Evolutionary conservation across 148 eudicot genomes (phyloP), one percentile per base, ranked within the genome.

Genomic region (Cornus suecica): DNA sequence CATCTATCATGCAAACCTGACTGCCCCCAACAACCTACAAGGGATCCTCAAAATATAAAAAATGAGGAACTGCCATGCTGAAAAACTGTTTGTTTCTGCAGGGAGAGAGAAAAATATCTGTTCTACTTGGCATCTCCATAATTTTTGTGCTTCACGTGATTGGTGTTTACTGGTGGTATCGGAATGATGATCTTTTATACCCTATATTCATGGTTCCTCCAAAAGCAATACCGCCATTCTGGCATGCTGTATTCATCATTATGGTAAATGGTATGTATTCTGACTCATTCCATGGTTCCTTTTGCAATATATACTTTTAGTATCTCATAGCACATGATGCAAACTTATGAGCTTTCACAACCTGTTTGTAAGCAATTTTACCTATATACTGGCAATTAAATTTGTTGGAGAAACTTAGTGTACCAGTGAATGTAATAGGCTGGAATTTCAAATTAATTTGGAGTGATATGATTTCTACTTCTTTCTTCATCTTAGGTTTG

Each of bases 101-200:
- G 98, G 99, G 93, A 16, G 99, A 96, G 83, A 90, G 99, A 74
- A 91, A 89, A 74, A 75, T 91, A 23, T 69, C 90, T 66, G 77
- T 93, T 77, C 92, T 96, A 30, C 76, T 91, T 77, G 93, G 90
- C 71, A 86, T 85, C 64, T 84, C 87, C 62, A 69, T 75, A 16
- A 80, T 84, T 77, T 96, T 93, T 79, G 74, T 86, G 66, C 85
- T 93, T 80, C 98, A 93, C 78, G 89, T 96, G 68, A 79, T 82
- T 76, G 93, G 98, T 65, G 86, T 96, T 77, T 93, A 96, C 86
- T 93, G 97, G 99, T 93, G 99, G 97, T 84, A 81, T 72, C 83
- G 84, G 48, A 88, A 86, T 68, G 94, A 96, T 78, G 91, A 91
- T 74, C 82, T 96, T 82, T 84, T 90, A 65, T 87, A 87, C 81